Base-by-base conservation (phyloP, 768 basidiomycete species). In the Clathrus columnatus region DNA sequence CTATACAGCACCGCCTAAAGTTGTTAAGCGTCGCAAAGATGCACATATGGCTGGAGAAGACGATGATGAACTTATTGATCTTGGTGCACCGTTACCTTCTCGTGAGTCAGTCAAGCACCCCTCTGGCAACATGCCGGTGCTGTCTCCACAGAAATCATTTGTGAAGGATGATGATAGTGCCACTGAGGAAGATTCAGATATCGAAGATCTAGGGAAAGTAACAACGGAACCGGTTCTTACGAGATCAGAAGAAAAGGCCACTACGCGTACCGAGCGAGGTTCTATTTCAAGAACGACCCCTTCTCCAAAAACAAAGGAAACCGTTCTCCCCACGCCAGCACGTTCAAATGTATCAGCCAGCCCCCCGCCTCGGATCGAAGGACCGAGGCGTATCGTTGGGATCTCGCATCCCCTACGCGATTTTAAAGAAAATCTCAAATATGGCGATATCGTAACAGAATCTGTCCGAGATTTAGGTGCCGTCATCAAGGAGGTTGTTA, bases 391-490 rank as follows among this genome's bases (percentile, higher is more conserved):
- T 48, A 85, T 94, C 51, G 81, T 95, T 36, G 87, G 89, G 7
- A 79, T 74, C 36, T 81, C 83, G 0, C 74, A 75, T 60, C 92
- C 92, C 1, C 71, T 94, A 50, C 72, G 73, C 46, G 92, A 95
- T 67, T 96, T 94, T 71, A 71, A 73, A 57, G 72, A 75, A 61
- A 87, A 89, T 64, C 70, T 88, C 29, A 75, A 73, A 24, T 76
- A 76, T 51, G 90, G 89, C 0, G 91, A 91, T 66, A 71, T 91
- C 18, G 88, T 93, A 36, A 81, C 78, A 14, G 91, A 94, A 69
- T 91, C 90, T 0, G 85, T 91, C 7, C 83, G 86, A 61, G 92
- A 93, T 67, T 68, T 94, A 47, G 81, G 76, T 11, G 74, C 67
- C 16, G 84, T 92, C 8, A 79, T 93, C 45, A 72, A 73, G 56